Evolutionary conservation across 345 rosid species (phyloP).

Genomic region (Schrenkiella parvula): DNA sequence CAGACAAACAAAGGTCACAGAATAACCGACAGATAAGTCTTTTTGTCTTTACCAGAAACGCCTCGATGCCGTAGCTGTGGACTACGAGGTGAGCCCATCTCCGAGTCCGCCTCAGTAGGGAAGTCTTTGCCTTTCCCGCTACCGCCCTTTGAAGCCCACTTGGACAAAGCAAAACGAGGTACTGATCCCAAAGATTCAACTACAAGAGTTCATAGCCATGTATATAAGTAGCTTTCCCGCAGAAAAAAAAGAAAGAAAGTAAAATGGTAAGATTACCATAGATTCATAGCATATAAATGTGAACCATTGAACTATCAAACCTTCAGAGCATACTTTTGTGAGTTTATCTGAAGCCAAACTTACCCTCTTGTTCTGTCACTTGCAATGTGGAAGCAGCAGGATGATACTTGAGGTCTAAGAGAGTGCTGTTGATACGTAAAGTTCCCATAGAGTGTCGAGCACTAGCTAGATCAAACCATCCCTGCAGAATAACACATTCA

Average conservation of each 20-base stretch:
- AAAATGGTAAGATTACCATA: background rate
- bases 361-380: slow-evolving; percentile 44
- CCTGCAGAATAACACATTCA: slow-evolving; percentile 38
- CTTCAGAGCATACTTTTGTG: background rate
- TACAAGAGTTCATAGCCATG: slow-evolving; percentile 16
- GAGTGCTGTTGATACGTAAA: slow-evolving; percentile 63
- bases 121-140: slow-evolving; percentile 29
- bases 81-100: slow-evolving; percentile 35
- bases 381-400: slow-evolving; percentile 67
- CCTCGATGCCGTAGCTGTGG: slow-evolving; percentile 49
- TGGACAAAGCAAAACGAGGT: slow-evolving; percentile 55
- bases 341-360: slow-evolving; percentile 1
- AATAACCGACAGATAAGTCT: background rate
- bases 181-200: slow-evolving; percentile 41
- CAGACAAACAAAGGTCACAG: background rate
- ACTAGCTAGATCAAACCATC: slow-evolving; percentile 89
- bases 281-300: background rate
- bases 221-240: background rate
- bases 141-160: slow-evolving; percentile 56
- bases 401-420: slow-evolving; percentile 71
- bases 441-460: slow-evolving; percentile 93
- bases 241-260: background rate
- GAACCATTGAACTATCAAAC: background rate
- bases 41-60: slow-evolving; percentile 44
- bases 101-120: slow-evolving; percentile 26